These are phyloP conservation scores for Phytophthora quininea DNA, from an alignment of 352 stramenopile species.

Conservation along the genomic window DNA sequence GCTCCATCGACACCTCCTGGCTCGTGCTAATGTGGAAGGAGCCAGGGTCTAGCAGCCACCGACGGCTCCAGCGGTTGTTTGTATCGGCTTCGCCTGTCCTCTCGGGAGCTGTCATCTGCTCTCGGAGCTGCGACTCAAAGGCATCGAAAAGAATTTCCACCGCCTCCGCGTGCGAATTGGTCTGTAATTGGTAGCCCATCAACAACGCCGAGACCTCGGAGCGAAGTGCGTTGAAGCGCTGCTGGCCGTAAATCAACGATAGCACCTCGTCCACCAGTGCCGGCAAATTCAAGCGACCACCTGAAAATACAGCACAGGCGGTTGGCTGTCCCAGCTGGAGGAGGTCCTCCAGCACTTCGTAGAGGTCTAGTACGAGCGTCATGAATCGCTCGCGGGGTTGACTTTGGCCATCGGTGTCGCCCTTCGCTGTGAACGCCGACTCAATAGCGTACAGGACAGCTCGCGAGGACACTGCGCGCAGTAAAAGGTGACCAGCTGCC, in stretches of 20 bases:
- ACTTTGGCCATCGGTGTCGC: neutral
- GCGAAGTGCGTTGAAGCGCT: constrained; percentile 20
- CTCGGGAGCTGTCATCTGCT: neutral
- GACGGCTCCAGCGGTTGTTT: constrained; percentile 14
- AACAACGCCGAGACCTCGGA: constrained; percentile 9
- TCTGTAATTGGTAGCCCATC: neutral
- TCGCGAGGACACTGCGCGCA: constrained; percentile 14
- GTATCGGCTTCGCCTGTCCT: neutral
- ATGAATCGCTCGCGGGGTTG: constrained; percentile 14
- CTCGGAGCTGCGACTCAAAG: constrained; percentile 13
- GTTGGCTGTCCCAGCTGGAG: neutral
- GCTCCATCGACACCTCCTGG: neutral
- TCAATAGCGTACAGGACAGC: constrained; percentile 7
- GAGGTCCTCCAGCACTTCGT: constrained; percentile 12
- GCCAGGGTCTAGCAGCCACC: constrained; percentile 21
- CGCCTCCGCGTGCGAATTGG: neutral
- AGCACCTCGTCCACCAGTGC: constrained; percentile 43
- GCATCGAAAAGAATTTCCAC: constrained; percentile 8
- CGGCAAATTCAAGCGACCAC: constrained; percentile 6
- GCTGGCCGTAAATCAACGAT: constrained; percentile 27
- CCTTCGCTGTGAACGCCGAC: constrained; percentile 5
- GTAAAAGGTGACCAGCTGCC: constrained; percentile 7
- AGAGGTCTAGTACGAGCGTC: constrained; percentile 7
- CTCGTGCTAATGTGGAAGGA: constrained; percentile 13
- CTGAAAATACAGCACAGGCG: neutral